These are phyloP conservation scores for Talaromyces proteolyticus DNA, from an alignment of 495 filamentous ascomycete species.

Conservation along the genomic window DNA sequence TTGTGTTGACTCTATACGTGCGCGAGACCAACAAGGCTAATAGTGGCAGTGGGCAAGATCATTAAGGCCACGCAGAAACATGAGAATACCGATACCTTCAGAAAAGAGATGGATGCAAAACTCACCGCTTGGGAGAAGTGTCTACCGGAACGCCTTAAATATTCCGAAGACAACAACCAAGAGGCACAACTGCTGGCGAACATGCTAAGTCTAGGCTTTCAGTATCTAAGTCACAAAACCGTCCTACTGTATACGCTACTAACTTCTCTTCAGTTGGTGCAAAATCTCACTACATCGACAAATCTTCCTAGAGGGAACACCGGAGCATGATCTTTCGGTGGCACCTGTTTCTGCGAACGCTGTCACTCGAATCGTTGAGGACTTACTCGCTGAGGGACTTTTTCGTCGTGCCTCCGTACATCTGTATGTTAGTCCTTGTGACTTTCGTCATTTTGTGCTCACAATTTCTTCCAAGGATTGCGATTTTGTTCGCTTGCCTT, in stretches of 20 bases:
- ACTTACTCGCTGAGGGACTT: constrained; percentile 4
- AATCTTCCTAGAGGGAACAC: constrained; percentile 4
- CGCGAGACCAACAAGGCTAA: not conserved
- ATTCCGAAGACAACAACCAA: constrained; percentile 4
- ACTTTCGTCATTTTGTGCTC: constrained; percentile 4
- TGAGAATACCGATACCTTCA: constrained; percentile 4
- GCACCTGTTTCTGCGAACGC: constrained; percentile 4
- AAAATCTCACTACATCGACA: constrained; percentile 4
- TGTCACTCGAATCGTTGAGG: constrained; percentile 3
- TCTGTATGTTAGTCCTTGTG: constrained; percentile 3
- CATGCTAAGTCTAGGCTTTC: constrained; percentile 3
- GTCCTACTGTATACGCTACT: constrained; percentile 1
- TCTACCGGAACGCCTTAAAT: constrained; percentile 1
- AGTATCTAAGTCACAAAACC: constrained; percentile 3
- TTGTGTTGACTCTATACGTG: constrained; percentile 12
- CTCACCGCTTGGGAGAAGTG: constrained; percentile 4
- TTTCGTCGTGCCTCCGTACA: constrained; percentile 4
- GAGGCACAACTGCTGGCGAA: constrained; percentile 4
- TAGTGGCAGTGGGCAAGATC: constrained; percentile 5
- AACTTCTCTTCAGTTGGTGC: constrained; percentile 4
- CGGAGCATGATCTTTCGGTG: constrained; percentile 2
- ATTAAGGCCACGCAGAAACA: constrained; percentile 1
- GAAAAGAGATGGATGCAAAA: constrained; percentile 3
- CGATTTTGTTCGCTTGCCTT: constrained; percentile 4
- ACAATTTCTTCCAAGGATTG: constrained; percentile 4